phyloP scores from a whole-genome alignment of 768 basidiomycete genomes.

The Rubroboletus satanas region DNA sequence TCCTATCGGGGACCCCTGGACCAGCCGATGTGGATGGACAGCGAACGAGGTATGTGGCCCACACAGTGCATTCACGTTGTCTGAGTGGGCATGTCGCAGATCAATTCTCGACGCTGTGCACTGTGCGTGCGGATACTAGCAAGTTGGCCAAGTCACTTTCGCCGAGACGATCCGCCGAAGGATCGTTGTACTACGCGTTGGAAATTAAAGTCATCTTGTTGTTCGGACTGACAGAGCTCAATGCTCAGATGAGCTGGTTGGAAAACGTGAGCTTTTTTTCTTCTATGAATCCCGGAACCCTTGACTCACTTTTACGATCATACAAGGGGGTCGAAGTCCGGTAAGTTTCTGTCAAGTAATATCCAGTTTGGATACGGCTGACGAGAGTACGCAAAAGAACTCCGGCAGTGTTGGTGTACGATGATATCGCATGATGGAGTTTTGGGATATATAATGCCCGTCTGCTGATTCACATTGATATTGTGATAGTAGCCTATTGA shows the following conservation, averaged over 20 bases:
- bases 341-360: slow-evolving; percentile 14
- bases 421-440: slow-evolving; percentile 12
- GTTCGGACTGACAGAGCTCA: slow-evolving; percentile 53
- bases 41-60: slow-evolving; percentile 27
- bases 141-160: slow-evolving; percentile 25
- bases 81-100: slow-evolving; percentile 16
- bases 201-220: slow-evolving; percentile 39
- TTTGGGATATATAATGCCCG: not conserved
- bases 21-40: slow-evolving; percentile 33
- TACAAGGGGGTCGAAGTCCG: slow-evolving; percentile 37
- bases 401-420: slow-evolving; percentile 31
- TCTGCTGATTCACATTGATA: not conserved
- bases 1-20: slow-evolving; percentile 30
- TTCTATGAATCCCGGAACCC: too few species aligned
- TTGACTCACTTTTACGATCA: not conserved
- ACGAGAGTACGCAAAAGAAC: slow-evolving; percentile 14
- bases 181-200: slow-evolving; percentile 23
- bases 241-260: slow-evolving; percentile 49
- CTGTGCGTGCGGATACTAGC: slow-evolving; percentile 32
- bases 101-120: slow-evolving; percentile 35
- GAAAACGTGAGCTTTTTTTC: slow-evolving; percentile 40
- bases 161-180: slow-evolving; percentile 20
- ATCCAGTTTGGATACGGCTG: not conserved
- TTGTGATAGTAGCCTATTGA: not conserved
- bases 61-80: not conserved